Evolutionary conservation across 2,329 filamentous ascomycete genomes (phyloP).

Genomic region (Penicillium griseofulvum): DNA sequence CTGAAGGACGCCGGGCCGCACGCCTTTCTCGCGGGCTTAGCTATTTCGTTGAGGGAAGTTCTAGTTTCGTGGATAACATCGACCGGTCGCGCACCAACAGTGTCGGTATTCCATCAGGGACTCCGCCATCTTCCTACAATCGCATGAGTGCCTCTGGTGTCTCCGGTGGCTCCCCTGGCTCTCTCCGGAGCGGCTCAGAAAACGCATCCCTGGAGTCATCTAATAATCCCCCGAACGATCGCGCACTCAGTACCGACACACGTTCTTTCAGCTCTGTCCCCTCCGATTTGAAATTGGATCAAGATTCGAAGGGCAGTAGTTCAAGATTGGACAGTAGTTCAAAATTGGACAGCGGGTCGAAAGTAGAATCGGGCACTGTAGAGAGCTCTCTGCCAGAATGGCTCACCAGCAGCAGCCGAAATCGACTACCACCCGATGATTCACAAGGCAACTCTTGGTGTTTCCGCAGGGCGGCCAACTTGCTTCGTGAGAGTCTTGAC

Average conservation of each 20-base stretch:
- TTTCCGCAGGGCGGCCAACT: constrained; percentile 49
- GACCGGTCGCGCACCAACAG: constrained; percentile 26
- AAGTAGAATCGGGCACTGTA: constrained; percentile 27
- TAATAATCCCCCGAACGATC: constrained; percentile 15
- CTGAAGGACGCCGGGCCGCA: constrained; percentile 54
- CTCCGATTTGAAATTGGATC: constrained; percentile 30
- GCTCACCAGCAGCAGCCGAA: constrained; percentile 29
- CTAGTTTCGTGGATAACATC: constrained; percentile 36
- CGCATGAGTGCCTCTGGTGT: constrained; percentile 23
- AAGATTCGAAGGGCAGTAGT: not conserved
- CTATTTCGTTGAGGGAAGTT: constrained; percentile 54
- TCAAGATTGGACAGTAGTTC: not conserved
- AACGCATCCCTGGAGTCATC: constrained; percentile 17
- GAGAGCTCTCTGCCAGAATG: constrained; percentile 34
- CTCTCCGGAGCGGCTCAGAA: constrained; percentile 21
- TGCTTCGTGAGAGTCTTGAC: constrained; percentile 50
- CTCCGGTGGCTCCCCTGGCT: constrained; percentile 17
- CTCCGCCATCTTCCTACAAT: constrained; percentile 22
- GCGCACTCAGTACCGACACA: constrained; percentile 30
- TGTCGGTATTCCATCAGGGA: constrained; percentile 14
- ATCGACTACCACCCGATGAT: constrained; percentile 30
- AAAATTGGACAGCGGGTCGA: constrained; percentile 11
- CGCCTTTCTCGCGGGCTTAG: constrained; percentile 56
- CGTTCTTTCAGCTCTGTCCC: constrained; percentile 25
- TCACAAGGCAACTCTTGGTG: constrained; percentile 42